Evolutionary conservation across 768 basidiomycete species (phyloP).

Genomic region (Lentinula detonsa): DNA sequence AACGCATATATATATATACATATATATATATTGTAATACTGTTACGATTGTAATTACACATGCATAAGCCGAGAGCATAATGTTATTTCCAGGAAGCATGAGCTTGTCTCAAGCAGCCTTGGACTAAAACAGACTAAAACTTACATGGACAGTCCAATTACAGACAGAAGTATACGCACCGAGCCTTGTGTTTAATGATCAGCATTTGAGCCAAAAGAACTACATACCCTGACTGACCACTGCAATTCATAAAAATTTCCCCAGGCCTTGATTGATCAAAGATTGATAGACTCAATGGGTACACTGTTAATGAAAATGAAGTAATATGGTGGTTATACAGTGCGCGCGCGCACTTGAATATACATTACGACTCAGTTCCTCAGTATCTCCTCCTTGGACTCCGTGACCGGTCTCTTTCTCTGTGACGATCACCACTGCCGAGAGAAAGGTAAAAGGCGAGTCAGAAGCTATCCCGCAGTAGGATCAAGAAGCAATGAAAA

Average conservation of each 20-base stretch:
- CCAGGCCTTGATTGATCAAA: background rate
- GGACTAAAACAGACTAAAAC: background rate
- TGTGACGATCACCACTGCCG: conserved; percentile 50
- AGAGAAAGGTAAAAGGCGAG: conserved; percentile 14
- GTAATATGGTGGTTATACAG: background rate
- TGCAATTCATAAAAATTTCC: background rate
- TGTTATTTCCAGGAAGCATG: background rate
- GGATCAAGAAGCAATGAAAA: conserved; percentile 14
- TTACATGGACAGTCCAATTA: background rate
- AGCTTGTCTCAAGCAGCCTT: background rate
- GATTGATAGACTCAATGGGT: background rate
- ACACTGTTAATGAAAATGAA: background rate
- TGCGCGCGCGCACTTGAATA: background rate
- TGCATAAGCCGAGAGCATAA: background rate
- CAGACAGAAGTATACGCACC: background rate
- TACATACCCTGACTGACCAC: background rate
- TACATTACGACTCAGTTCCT: conserved; percentile 36
- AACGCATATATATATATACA: background rate
- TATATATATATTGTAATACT: background rate
- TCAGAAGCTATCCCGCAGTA: conserved; percentile 19
- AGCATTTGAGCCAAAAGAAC: background rate
- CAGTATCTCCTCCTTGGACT: conserved; percentile 54
- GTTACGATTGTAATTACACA: background rate
- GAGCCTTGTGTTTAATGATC: background rate
- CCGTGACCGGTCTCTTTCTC: conserved; percentile 70